These are phyloP conservation scores for Tricholoma terreum DNA, from an alignment of 768 basidiomycete species.

Conservation along the genomic window DNA sequence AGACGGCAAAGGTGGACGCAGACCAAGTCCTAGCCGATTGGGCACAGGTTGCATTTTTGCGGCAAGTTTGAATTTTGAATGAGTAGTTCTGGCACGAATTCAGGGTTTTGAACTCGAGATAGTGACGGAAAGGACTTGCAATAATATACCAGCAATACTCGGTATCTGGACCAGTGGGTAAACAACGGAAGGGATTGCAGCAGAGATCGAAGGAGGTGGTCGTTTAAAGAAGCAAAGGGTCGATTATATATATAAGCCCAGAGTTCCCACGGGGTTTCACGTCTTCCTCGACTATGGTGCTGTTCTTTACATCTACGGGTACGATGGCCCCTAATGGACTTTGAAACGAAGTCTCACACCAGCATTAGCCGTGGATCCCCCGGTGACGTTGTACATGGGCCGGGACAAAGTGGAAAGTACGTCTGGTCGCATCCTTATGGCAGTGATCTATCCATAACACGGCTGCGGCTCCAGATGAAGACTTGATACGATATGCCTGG, in stretches of 20 bases:
- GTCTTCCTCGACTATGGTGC: slow-evolving; percentile 36
- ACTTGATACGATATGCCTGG: slow-evolving; percentile 90
- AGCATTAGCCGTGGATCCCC: slow-evolving; percentile 52
- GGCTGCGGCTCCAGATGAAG: slow-evolving; percentile 66
- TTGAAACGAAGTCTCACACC: not conserved
- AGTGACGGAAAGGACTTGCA: not conserved
- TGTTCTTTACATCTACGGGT: slow-evolving; percentile 50
- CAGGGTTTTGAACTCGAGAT: not conserved
- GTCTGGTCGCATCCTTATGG: slow-evolving; percentile 22
- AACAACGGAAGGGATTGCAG: not conserved
- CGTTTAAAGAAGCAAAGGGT: not conserved
- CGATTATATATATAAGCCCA: not conserved
- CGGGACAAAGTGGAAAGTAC: slow-evolving; percentile 94
- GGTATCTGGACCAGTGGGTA: not conserved
- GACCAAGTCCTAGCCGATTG: slow-evolving; percentile 83
- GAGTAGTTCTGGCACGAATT: not conserved
- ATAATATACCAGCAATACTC: not conserved
- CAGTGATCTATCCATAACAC: not conserved
- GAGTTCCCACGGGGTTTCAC: not conserved
- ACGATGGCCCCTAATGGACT: slow-evolving; percentile 3
- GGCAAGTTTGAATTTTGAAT: slow-evolving; percentile 1
- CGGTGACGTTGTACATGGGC: slow-evolving; percentile 87
- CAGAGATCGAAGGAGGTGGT: not conserved
- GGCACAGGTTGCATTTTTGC: slow-evolving; percentile 60
- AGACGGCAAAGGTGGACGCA: slow-evolving; percentile 83